These are phyloP conservation scores for Sutorius australiensis DNA, from an alignment of 768 basidiomycete genomes.

Conservation along the genomic window DNA sequence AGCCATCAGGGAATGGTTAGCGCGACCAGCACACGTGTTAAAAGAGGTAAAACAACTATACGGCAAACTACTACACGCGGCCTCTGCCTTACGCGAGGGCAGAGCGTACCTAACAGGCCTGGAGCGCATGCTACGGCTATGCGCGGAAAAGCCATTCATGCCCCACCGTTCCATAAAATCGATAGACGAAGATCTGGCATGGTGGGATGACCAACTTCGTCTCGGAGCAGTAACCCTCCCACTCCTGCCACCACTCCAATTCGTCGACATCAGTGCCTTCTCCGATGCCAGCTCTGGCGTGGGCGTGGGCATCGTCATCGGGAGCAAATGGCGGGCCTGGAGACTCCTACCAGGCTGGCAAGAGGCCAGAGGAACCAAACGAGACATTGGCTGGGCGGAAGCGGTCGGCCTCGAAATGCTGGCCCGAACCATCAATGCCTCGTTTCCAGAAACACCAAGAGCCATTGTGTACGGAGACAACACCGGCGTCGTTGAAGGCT, in stretches of 20 bases:
- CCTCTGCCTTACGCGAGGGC: slow-evolving; percentile 10
- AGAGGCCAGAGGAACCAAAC: fast-evolving
- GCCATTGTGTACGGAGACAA: no score
- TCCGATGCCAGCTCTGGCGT: slow-evolving; percentile 8
- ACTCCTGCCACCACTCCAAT: no score
- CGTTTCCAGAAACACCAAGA: no score
- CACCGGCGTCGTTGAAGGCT: no score
- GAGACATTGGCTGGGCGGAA: slow-evolving; percentile 1
- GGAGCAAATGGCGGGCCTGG: background rate
- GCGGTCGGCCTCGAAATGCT: slow-evolving; percentile 1
- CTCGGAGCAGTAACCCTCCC: no score
- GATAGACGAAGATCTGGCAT: fast-evolving
- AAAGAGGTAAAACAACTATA: slow-evolving; percentile 5
- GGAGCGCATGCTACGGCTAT: slow-evolving; percentile 33
- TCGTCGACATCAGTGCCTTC: background rate
- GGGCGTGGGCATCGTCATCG: background rate
- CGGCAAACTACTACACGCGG: slow-evolving; percentile 5
- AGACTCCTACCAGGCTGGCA: background rate
- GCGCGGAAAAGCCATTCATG: slow-evolving; percentile 28
- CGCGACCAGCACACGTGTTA: background rate
- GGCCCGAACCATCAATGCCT: no score
- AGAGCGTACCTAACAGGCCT: slow-evolving; percentile 42
- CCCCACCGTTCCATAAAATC: slow-evolving; percentile 10
- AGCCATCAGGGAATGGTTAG: no score
- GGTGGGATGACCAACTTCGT: background rate